A percentile compares a stretch with the other conserved stretches of the same genome.
phyloP scores from a whole-genome alignment of 352 stramenopile genomes.

The Elongisporangium senticosum region DNA sequence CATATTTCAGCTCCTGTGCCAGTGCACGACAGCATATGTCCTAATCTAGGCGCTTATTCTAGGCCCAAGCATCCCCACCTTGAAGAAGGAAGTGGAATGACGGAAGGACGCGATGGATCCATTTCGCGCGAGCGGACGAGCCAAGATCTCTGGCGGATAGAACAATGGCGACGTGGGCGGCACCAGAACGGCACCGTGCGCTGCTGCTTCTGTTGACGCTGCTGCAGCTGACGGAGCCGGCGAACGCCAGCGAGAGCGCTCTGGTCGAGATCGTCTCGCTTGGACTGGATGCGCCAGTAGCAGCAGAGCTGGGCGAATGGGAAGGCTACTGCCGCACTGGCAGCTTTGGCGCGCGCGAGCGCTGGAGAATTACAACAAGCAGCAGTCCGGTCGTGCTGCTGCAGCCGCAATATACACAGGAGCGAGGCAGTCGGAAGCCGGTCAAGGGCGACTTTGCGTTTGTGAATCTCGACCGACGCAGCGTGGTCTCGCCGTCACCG shows the following conservation, averaged over 20 bases:
- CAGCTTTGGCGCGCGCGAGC: background rate
- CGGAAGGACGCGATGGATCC: background rate
- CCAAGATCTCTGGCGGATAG: background rate
- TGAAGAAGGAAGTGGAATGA: background rate
- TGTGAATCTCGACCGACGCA: background rate
- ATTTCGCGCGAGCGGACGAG: background rate
- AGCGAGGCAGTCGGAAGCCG: background rate
- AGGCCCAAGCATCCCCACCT: background rate
- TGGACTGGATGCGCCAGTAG: background rate
- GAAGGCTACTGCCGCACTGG: background rate
- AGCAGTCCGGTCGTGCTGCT: background rate
- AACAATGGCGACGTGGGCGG: background rate
- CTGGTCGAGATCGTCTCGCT: background rate
- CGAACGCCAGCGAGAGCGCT: background rate
- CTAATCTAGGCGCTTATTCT: background rate
- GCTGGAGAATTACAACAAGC: background rate
- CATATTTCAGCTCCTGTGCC: too few relatives aligned
- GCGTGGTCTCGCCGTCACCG: background rate
- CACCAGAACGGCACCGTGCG: background rate
- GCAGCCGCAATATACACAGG: background rate
- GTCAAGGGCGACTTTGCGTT: background rate
- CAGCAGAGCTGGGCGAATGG: background rate
- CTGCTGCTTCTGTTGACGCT: background rate
- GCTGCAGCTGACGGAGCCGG: background rate
- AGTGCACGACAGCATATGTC: background rate